phyloP scores from a whole-genome alignment of 768 basidiomycete species.

The Pholiota microspora region DNA sequence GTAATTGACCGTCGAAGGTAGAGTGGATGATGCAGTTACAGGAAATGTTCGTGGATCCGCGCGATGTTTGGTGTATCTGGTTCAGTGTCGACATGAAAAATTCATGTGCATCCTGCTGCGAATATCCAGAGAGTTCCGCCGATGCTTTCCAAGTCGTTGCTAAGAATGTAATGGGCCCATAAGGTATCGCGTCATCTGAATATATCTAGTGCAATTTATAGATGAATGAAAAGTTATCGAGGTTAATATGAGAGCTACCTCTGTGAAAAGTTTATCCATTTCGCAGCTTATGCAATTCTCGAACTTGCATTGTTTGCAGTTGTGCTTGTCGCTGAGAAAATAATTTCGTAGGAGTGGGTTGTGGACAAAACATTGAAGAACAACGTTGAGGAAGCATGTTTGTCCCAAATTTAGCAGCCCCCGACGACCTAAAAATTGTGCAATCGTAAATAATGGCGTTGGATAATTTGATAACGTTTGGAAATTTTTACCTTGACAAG shows the following conservation, averaged over 20 bases:
- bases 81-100: slow-evolving; percentile 83
- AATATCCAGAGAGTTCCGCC: slow-evolving; percentile 83
- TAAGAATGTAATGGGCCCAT: slow-evolving; percentile 82
- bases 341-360: slow-evolving; percentile 89
- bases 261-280: slow-evolving; percentile 84
- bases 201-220: slow-evolving; percentile 40
- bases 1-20: slow-evolving; percentile 82
- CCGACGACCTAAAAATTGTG: slow-evolving; percentile 54
- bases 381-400: slow-evolving; percentile 92
- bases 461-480: too few species aligned
- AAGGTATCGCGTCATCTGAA: slow-evolving; percentile 56
- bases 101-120: slow-evolving; percentile 94
- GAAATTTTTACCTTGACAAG: slow-evolving; percentile 92
- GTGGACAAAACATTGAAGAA: slow-evolving; percentile 85
- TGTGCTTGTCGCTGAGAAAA: slow-evolving; percentile 90
- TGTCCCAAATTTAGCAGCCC: slow-evolving; percentile 87
- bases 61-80: slow-evolving; percentile 79
- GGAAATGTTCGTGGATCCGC: slow-evolving; percentile 70
- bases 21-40: slow-evolving; percentile 92
- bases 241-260: slow-evolving; percentile 39
- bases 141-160: slow-evolving; percentile 81
- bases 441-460: not conserved
- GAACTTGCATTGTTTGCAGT: slow-evolving; percentile 62
- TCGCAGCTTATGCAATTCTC: slow-evolving; percentile 87
- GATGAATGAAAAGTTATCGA: not conserved